phyloP scores from a whole-genome alignment of 176 grass and related monocot species.

The Thinopyrum elongatum region DNA sequence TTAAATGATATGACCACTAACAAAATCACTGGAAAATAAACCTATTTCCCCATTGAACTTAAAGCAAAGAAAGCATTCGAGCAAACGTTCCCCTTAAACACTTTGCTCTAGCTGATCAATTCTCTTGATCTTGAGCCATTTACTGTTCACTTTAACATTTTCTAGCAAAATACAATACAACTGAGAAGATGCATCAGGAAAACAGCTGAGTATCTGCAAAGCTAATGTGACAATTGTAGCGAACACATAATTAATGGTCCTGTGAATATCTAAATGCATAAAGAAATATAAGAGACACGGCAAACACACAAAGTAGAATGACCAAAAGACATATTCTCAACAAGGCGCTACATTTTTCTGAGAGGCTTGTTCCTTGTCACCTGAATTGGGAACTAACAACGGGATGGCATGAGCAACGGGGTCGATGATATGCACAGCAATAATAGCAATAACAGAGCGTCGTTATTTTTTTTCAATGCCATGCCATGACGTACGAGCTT shows the following conservation, averaged over 20 bases:
- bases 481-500: neutral
- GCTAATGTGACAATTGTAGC: neutral
- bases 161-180: neutral
- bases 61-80: neutral
- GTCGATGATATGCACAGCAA: neutral
- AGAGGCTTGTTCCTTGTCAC: neutral
- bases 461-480: neutral
- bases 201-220: neutral
- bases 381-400: neutral
- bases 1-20: constrained; percentile 17
- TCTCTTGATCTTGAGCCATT: neutral
- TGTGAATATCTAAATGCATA: neutral
- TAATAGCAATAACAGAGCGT: neutral
- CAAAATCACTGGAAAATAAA: neutral
- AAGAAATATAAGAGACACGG: neutral
- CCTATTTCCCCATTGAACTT: neutral
- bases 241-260: neutral
- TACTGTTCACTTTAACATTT: neutral
- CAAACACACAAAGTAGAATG: neutral
- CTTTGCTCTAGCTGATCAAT: neutral
- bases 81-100: neutral
- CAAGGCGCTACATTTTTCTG: neutral
- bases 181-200: neutral
- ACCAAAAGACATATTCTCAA: neutral
- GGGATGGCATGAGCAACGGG: neutral